phyloP scores from a whole-genome alignment of 2,329 filamentous ascomycete species.

The Calonectria montana region DNA sequence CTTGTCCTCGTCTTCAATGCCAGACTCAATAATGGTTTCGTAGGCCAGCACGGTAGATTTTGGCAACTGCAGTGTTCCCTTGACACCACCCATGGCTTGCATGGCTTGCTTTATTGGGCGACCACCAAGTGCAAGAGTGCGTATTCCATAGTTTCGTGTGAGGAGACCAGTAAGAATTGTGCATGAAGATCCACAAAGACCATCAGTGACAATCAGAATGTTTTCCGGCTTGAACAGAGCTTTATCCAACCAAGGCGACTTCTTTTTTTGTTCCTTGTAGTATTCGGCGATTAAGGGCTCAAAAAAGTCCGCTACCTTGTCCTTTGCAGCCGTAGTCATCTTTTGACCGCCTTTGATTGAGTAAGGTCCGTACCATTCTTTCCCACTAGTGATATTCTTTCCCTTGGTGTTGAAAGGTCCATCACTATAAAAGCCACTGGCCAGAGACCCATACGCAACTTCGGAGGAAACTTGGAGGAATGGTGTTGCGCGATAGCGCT shows the following conservation, averaged over 20 bases:
- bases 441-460: background rate
- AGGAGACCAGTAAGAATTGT: conserved; percentile 23
- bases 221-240: conserved; percentile 17
- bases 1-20: background rate
- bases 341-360: background rate
- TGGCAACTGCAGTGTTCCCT: background rate
- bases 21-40: background rate
- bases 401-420: background rate
- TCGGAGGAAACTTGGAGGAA: background rate
- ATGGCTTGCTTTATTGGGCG: conserved; percentile 16
- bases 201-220: conserved; percentile 27
- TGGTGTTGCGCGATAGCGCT: background rate
- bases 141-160: conserved; percentile 12
- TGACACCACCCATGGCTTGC: conserved; percentile 29
- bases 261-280: background rate
- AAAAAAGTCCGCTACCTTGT: background rate
- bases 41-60: background rate
- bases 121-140: conserved; percentile 22
- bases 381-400: background rate
- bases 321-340: background rate
- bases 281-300: background rate
- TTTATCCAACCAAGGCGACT: background rate
- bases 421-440: background rate
- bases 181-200: conserved; percentile 18
- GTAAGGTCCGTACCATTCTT: conserved; percentile 10